A percentile compares a stretch with the other conserved stretches of the same genome.
Evolutionary conservation across 2,329 filamentous ascomycete species (phyloP).

Genomic region (Phoma sp.): DNA sequence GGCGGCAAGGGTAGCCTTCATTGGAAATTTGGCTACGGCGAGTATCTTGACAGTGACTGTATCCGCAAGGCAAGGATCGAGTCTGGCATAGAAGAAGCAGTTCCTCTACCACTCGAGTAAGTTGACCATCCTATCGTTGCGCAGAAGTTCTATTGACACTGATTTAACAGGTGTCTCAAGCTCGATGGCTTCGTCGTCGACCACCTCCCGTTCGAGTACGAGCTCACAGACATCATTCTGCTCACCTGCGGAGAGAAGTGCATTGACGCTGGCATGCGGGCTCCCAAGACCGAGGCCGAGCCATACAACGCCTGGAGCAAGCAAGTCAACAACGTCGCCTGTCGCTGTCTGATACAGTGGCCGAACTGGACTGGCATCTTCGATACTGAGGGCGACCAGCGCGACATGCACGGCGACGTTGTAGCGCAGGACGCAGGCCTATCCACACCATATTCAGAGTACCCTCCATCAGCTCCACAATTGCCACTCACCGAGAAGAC

Average conservation of each 20-base stretch:
- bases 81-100: conserved; percentile 28
- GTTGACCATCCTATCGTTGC: background rate
- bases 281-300: conserved; percentile 24
- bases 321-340: conserved; percentile 22
- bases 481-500: conserved; percentile 13
- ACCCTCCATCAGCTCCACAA: background rate
- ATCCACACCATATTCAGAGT: conserved; percentile 16
- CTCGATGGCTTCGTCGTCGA: conserved; percentile 46
- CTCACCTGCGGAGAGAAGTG: conserved; percentile 35
- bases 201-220: conserved; percentile 37
- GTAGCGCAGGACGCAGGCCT: conserved; percentile 19
- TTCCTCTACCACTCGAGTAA: conserved; percentile 30
- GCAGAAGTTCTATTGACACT: background rate
- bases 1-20: conserved; percentile 41
- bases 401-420: conserved; percentile 21
- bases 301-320: conserved; percentile 25
- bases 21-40: conserved; percentile 36
- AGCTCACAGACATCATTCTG: conserved; percentile 31
- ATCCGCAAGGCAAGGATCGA: conserved; percentile 43
- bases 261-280: conserved; percentile 37
- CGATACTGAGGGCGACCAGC: conserved; percentile 28
- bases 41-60: conserved; percentile 42
- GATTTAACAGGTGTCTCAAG: conserved; percentile 27
- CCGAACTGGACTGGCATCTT: conserved; percentile 37
- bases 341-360: conserved; percentile 33